These are phyloP conservation scores for Sutorius eximius DNA, from an alignment of 1,284 basidiomycete genomes.

Conservation along the genomic window DNA sequence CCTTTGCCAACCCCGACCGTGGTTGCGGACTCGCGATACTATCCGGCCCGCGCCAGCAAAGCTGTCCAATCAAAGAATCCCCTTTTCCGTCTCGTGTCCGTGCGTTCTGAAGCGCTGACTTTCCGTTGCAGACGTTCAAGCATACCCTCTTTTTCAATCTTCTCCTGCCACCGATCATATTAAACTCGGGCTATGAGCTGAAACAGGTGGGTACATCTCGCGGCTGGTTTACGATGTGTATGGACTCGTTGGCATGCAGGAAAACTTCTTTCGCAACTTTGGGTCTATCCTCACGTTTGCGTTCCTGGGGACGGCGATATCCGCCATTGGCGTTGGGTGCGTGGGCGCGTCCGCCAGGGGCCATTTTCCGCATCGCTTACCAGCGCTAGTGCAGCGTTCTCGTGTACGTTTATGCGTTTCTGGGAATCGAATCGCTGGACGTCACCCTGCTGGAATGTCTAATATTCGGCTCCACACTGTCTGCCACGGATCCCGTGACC, in stretches of 20 bases:
- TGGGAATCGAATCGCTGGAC: constrained; percentile 85
- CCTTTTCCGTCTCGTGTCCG: neutral
- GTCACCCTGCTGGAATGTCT: constrained; percentile 89
- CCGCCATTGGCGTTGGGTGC: constrained; percentile 95
- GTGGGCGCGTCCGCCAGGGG: constrained; percentile 12
- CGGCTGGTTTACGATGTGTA: neutral
- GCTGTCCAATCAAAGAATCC: neutral
- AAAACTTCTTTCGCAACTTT: constrained; percentile 97
- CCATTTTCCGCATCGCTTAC: constrained; percentile 36
- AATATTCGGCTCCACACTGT: constrained; percentile 94
- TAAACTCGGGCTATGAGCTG: constrained; percentile 97
- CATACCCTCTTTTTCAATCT: constrained; percentile 99
- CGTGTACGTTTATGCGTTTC: constrained; percentile 92
- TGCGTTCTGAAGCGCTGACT: neutral
- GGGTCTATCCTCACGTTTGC: constrained; percentile 97
- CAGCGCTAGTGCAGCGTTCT: constrained; percentile 71
- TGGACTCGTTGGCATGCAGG: constrained; percentile 48
- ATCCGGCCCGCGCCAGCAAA: neutral
- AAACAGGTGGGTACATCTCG: constrained; percentile 69
- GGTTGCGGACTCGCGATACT: neutral
- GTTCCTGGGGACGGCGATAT: constrained; percentile 95
- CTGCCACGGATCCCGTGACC: constrained; percentile 97
- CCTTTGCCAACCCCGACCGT: neutral
- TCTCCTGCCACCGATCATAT: constrained; percentile 94
- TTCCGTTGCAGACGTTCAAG: constrained; percentile 75